Evolutionary conservation across 805 yeast species (phyloP), one percentile per base, ranked within the genome.

Genomic region (Pichia paraexigua): DNA sequence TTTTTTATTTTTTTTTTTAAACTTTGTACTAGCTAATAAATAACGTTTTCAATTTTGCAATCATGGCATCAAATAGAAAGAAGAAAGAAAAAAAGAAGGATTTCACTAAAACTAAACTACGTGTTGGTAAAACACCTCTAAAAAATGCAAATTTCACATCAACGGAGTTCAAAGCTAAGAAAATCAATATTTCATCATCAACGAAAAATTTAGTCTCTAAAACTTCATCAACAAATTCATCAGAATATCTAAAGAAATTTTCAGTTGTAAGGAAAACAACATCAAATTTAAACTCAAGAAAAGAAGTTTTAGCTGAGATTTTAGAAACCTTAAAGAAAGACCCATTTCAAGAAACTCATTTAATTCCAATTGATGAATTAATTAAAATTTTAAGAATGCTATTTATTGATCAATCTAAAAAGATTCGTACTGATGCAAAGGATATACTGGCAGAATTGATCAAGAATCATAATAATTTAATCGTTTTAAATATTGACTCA

Each of bases 41-140:
- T n/a, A 30, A 30, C 35, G n/a, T 15, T 12, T 13, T 13, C 12
- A 13, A 35, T 4, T 40, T 21, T 3, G 5, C 41, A 39, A 49
- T 15, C 56, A 78, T 67, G 82, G 78, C 64, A 58, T 80, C 81
- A 44, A 79, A 67, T 59, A 76, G 73, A 65, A 85, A 80, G 70
- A 76, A 72, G 68, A 69, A 73, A 42, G 83, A 83, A 55, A 87
- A 85, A 71, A 75, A 74, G 63, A 85, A 83, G 68, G 95, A 87
- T 62, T 87, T 87, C 64, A 75, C 70, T 61, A 89, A 89, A 66
- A 74, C 81, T 53, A 92, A 88, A 72, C 77, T 94, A 48, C 85
- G 78, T 61, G 97, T 94, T 35, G 99, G 99, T 51, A 94, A 94
- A 67, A 72, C 85, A 2, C 79, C 80, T 20, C 80, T 82, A 7